These are phyloP conservation scores for Apiospora aurea DNA, from an alignment of 2,329 filamentous ascomycete species.

Conservation along the genomic window DNA sequence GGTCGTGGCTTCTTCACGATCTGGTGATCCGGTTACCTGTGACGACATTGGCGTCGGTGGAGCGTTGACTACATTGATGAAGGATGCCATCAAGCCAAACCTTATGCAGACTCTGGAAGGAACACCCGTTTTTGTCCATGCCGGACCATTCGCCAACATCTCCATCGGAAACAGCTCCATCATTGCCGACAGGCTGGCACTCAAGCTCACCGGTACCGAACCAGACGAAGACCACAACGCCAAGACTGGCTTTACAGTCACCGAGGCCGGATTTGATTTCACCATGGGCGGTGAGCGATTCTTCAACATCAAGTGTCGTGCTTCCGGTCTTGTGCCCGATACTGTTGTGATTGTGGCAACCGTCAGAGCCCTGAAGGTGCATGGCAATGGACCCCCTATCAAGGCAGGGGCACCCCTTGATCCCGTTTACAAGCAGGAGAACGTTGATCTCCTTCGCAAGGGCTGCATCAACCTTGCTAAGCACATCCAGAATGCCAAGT, in stretches of 20 bases:
- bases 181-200: slow-evolving; percentile 90
- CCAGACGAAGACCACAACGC: slow-evolving; percentile 82
- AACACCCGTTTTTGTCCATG: slow-evolving; percentile 96
- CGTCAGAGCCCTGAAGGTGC: slow-evolving; percentile 93
- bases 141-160: slow-evolving; percentile 97
- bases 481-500: slow-evolving; percentile 89
- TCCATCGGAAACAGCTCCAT: slow-evolving; percentile 97
- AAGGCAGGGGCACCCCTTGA: slow-evolving; percentile 84
- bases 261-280: slow-evolving; percentile 98
- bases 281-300: slow-evolving; percentile 99
- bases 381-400: slow-evolving; percentile 95
- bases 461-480: slow-evolving; percentile 96
- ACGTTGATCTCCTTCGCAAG: slow-evolving; percentile 86
- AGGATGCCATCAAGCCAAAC: slow-evolving; percentile 98
- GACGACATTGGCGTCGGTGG: slow-evolving; percentile 95
- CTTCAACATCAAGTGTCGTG: slow-evolving; percentile 99
- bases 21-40: slow-evolving; percentile 90
- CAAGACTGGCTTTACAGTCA: slow-evolving; percentile 92
- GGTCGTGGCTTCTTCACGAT: slow-evolving; percentile 88
- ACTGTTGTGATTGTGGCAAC: slow-evolving; percentile 95
- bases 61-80: slow-evolving; percentile 93
- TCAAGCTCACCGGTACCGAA: slow-evolving; percentile 96
- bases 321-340: slow-evolving; percentile 90
- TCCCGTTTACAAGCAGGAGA: slow-evolving; percentile 91
- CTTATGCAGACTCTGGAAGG: slow-evolving; percentile 98